Percentiles rank a stretch among this genome's conserved stretches.
These are phyloP conservation scores for Glaciozyma antarctica DNA, from an alignment of 768 basidiomycete species.

Conservation along the genomic window DNA sequence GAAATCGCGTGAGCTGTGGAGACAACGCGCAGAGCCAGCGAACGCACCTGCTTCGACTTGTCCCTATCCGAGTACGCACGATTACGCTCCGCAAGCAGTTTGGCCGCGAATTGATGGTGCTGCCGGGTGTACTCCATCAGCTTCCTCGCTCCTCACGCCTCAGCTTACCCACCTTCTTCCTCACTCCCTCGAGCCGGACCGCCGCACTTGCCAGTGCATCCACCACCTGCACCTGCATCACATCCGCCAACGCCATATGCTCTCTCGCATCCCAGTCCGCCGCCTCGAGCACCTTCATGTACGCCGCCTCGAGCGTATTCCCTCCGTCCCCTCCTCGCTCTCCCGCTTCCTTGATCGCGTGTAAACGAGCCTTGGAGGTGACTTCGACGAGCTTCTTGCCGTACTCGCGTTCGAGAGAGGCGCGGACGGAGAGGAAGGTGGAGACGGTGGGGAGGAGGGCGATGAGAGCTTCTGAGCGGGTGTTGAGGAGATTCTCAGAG, in stretches of 20 bases:
- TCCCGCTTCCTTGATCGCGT: neutral
- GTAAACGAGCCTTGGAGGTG: slow-evolving; percentile 3
- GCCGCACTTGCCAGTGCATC: slow-evolving; percentile 7
- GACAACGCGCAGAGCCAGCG: neutral
- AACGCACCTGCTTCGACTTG: slow-evolving; percentile 11
- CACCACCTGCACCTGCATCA: slow-evolving; percentile 1
- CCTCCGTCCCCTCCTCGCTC: neutral
- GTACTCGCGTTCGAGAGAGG: neutral
- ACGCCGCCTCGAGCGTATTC: slow-evolving; percentile 8
- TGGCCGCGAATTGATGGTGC: slow-evolving; percentile 20
- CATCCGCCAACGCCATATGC: neutral
- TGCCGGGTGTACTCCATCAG: neutral
- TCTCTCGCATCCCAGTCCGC: slow-evolving; percentile 17
- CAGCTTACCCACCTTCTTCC: slow-evolving; percentile 17
- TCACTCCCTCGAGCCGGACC: slow-evolving; percentile 20
- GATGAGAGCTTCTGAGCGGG: slow-evolving; percentile 2
- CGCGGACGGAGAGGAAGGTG: slow-evolving; percentile 8
- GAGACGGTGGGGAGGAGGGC: slow-evolving; percentile 17
- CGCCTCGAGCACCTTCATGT: slow-evolving; percentile 14
- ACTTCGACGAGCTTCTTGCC: slow-evolving; percentile 1
- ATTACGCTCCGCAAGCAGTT: slow-evolving; percentile 24
- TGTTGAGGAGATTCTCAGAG: slow-evolving; percentile 11
- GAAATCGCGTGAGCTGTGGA: neutral
- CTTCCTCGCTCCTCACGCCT: neutral
- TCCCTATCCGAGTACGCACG: slow-evolving; percentile 12